A percentile compares a stretch with the other conserved stretches of the same genome.
phyloP scores from a whole-genome alignment of 2,329 filamentous ascomycete species.

The Leptographium lundbergii region DNA sequence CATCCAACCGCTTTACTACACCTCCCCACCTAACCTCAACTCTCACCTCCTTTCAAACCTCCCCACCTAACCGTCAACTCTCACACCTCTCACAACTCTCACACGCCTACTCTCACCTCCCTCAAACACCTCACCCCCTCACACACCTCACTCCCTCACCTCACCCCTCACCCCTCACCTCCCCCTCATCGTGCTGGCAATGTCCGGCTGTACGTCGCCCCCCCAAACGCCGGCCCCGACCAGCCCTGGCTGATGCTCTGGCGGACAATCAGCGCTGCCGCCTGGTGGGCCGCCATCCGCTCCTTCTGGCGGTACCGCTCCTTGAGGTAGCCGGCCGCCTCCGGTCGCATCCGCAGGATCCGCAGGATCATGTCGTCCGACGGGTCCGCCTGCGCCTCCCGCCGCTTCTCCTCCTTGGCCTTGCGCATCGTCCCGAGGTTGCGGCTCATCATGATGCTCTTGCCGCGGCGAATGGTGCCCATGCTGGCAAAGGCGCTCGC shows the following conservation, averaged over 20 bases:
- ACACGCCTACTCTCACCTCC: too few relatives aligned
- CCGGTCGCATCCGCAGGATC: constrained; percentile 87
- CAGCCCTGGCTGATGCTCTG: constrained; percentile 63
- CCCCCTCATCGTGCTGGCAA: constrained; percentile 32
- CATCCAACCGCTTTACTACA: too few relatives aligned
- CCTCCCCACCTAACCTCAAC: too few relatives aligned
- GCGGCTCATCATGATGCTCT: constrained; percentile 84
- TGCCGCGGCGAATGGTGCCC: constrained; percentile 51
- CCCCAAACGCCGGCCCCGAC: constrained; percentile 27
- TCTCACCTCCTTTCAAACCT: too few relatives aligned
- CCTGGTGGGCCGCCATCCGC: constrained; percentile 75
- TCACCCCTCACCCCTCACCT: neutral
- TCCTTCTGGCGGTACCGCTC: constrained; percentile 91
- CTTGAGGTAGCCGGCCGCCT: constrained; percentile 75
- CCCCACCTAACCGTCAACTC: too few relatives aligned
- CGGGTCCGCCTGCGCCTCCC: constrained; percentile 89
- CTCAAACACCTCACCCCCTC: too few relatives aligned
- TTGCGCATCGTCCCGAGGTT: constrained; percentile 95
- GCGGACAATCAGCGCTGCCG: constrained; percentile 86
- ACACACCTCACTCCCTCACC: neutral
- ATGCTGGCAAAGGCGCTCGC: constrained; percentile 46
- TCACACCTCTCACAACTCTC: too few relatives aligned
- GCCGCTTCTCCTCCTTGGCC: constrained; percentile 89
- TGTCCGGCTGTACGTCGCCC: constrained; percentile 28
- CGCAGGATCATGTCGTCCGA: constrained; percentile 97